Base-by-base conservation (phyloP, 345 rosid species). In the Ceriops zippeliana region DNA sequence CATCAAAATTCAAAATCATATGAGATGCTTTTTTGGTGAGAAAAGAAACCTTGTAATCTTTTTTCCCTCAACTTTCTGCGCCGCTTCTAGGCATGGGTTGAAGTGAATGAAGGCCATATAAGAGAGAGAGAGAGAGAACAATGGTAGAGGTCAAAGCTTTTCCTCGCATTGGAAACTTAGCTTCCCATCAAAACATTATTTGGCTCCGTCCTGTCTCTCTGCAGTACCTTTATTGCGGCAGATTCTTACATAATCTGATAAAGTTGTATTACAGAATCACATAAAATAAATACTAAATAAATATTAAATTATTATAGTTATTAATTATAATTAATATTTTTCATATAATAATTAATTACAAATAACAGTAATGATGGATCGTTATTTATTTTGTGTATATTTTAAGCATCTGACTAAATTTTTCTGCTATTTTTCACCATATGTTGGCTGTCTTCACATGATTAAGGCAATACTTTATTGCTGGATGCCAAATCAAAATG, bases 91-190 rank as follows among this genome's bases (percentile, higher is more conserved):
- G n/a, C n/a, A n/a, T n/a, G n/a, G n/a, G n/a, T n/a, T n/a, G n/a
- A n/a, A n/a, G n/a, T n/a, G n/a, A n/a, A n/a, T n/a, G n/a, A n/a
- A n/a, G n/a, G n/a, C n/a, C n/a, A n/a, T n/a, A n/a, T n/a, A n/a
- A n/a, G 52, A 32, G 28, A 49, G 19, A 2, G 13, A 63, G n/a
- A 26, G 28, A 2, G 10, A 64, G 11, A 19, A 8, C 16, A 42
- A 19, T 4, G 34, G 13, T 6, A 47, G 38, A 1, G 26, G 68
- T 61, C 67, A 61, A 73, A 67, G 7, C n/a, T 69, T 21, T 66
- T 54, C 76, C 68, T 61, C 35, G 32, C 61, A 61, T 53, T 38
- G 26, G 71, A 64, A 66, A 37, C 47, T 31, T 20, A 9, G 31
- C 59, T 35, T 35, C 52, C 15, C 49, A 21, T 28, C 28, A 10